These are phyloP conservation scores for Halenospora varia DNA, from an alignment of 495 filamentous ascomycete species.

Conservation along the genomic window DNA sequence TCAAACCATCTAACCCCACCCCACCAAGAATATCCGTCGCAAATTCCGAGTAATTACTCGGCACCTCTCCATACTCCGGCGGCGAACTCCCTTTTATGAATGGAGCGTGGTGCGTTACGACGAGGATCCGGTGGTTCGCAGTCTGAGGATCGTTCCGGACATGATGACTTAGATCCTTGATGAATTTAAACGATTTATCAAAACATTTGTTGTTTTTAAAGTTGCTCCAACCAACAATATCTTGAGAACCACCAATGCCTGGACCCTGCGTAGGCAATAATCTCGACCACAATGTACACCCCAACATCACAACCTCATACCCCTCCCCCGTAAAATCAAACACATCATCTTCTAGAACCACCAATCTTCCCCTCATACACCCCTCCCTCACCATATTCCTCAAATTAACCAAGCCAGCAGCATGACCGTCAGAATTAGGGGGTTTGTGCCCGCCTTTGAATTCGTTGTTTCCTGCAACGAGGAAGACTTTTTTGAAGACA, in stretches of 20 bases:
- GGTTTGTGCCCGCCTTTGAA: neutral
- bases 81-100: neutral
- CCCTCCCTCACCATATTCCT: neutral
- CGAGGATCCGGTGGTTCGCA: neutral
- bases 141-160: neutral
- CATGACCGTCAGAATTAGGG: neutral
- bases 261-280: neutral
- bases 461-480: neutral
- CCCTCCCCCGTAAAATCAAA: neutral
- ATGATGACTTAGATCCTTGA: neutral
- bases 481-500: neutral
- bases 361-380: neutral
- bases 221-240: neutral
- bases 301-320: neutral
- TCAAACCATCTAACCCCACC: neutral
- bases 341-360: neutral
- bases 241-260: too few relatives aligned
- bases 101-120: conserved; percentile 2
- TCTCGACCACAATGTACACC: neutral
- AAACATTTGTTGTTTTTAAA: neutral
- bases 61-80: neutral
- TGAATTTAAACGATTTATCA: neutral
- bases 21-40: neutral
- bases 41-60: neutral
- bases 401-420: neutral